Percentiles rank a stretch among this genome's conserved stretches.
Evolutionary conservation across 495 filamentous ascomycete species (phyloP).

Genomic region (Neurospora tetrasperma): DNA sequence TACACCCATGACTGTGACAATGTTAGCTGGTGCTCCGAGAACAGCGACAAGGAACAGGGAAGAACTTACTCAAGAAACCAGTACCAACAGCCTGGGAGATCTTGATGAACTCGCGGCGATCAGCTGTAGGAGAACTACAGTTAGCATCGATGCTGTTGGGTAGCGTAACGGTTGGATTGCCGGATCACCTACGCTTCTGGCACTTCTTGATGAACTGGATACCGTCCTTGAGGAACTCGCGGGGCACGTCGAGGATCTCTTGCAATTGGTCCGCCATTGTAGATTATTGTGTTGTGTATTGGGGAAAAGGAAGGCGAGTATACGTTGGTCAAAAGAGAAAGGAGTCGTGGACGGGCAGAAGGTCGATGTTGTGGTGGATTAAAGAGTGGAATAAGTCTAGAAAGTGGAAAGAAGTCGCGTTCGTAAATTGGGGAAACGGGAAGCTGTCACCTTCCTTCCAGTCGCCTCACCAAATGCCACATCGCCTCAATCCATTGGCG

Average conservation of each 20-base stretch:
- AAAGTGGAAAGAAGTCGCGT: background rate
- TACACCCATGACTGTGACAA: conserved; percentile 19
- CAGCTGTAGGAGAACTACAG: conserved; percentile 33
- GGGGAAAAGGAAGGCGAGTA: background rate
- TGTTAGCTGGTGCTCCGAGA: conserved; percentile 2
- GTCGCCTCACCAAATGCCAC: conserved; percentile 1
- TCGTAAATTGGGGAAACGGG: background rate
- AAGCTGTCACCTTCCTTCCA: background rate
- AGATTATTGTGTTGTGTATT: conserved; percentile 2
- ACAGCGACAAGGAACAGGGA: background rate
- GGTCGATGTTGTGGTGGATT: background rate
- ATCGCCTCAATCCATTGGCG: background rate
- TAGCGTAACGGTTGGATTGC: background rate
- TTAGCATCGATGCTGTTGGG: conserved; percentile 13
- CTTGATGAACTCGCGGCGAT: conserved; percentile 83
- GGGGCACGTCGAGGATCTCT: conserved; percentile 70
- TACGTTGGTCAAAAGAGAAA: background rate
- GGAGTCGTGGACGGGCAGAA: background rate
- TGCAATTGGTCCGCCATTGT: conserved; percentile 67
- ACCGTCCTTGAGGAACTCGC: conserved; percentile 74
- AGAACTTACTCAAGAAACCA: conserved; percentile 25
- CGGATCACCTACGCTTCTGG: conserved; percentile 58
- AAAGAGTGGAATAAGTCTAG: background rate
- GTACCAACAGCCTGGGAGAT: conserved; percentile 94
- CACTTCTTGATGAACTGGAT: conserved; percentile 74